Evolutionary conservation across 2,329 filamentous ascomycete species (phyloP).

Genomic region (Ophiocordyceps australis): DNA sequence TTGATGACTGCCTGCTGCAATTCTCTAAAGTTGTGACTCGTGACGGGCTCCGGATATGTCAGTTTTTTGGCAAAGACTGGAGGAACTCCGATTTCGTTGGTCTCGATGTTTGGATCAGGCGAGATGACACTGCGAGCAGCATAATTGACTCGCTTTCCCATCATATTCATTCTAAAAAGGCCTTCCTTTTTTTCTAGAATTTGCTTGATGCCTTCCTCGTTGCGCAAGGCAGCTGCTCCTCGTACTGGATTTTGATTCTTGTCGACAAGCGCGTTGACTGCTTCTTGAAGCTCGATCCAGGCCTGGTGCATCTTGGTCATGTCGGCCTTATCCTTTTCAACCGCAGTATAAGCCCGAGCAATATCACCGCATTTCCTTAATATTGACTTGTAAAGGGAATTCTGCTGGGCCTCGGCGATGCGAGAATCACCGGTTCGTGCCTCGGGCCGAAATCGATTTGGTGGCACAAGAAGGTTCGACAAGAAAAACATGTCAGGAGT

Average conservation of each 20-base stretch:
- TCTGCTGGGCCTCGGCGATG: conserved; percentile 77
- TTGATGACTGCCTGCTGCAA: conserved; percentile 94
- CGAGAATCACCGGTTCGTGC: conserved; percentile 64
- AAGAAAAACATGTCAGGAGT: conserved; percentile 89
- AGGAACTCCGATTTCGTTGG: conserved; percentile 94
- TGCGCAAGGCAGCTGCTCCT: conserved; percentile 57
- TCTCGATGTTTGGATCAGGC: conserved; percentile 95
- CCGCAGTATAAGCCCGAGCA: conserved; percentile 41
- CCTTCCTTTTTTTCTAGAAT: conserved; percentile 97
- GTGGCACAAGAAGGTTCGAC: conserved; percentile 69
- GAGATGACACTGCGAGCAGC: conserved; percentile 96
- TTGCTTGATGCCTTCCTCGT: conserved; percentile 93
- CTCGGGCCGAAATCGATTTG: conserved; percentile 81
- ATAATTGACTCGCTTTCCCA: conserved; percentile 99
- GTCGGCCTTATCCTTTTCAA: conserved; percentile 25
- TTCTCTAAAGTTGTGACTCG: conserved; percentile 90
- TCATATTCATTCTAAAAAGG: conserved; percentile 98
- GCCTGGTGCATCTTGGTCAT: conserved; percentile 66
- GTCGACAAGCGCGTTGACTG: conserved; percentile 86
- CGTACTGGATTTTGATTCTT: conserved; percentile 70
- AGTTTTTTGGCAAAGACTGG: conserved; percentile 95
- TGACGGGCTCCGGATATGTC: conserved; percentile 93
- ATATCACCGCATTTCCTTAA: conserved; percentile 58
- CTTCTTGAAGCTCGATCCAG: conserved; percentile 71
- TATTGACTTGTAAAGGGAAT: conserved; percentile 73